phyloP scores from a whole-genome alignment of 2,329 filamentous ascomycete species.

The Cercospora berteroae region DNA sequence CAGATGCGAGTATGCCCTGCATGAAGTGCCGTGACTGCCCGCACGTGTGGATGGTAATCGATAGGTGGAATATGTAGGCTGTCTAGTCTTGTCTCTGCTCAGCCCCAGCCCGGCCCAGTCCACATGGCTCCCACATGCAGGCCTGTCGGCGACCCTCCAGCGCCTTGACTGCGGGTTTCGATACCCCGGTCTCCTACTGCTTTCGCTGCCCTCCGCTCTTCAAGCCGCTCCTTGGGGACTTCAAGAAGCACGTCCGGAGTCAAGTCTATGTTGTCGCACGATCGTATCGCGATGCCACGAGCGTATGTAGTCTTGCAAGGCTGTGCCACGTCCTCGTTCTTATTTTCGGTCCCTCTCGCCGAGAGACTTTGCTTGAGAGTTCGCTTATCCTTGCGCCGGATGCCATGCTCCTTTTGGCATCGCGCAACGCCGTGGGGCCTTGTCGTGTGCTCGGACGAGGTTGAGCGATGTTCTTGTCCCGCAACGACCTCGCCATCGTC shows the following conservation, averaged over 20 bases:
- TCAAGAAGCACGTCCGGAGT: not conserved
- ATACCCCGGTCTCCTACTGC: not conserved
- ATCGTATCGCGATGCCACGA: not conserved
- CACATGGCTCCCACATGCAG: conserved; percentile 2
- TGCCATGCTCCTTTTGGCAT: conserved; percentile 4
- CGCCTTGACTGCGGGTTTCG: not conserved
- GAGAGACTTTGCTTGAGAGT: not conserved
- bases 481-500: not conserved
- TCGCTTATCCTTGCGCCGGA: not conserved
- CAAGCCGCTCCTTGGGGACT: not conserved
- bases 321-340: not conserved
- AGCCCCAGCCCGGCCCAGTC: conserved; percentile 1
- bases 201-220: not conserved
- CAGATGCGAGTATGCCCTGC: not conserved
- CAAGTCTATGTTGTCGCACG: not conserved
- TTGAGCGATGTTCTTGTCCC: not conserved
- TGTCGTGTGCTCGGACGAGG: not conserved
- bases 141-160: conserved; percentile 1
- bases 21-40: not conserved
- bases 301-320: not conserved
- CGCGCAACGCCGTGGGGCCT: not conserved
- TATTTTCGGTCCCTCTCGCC: conserved; percentile 5
- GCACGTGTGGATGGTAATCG: not conserved
- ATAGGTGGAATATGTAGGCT: not conserved
- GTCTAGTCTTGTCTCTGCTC: not conserved